Conservation (phyloP, 1,139 yeast species). For the Taphrina pruni region DNA sequence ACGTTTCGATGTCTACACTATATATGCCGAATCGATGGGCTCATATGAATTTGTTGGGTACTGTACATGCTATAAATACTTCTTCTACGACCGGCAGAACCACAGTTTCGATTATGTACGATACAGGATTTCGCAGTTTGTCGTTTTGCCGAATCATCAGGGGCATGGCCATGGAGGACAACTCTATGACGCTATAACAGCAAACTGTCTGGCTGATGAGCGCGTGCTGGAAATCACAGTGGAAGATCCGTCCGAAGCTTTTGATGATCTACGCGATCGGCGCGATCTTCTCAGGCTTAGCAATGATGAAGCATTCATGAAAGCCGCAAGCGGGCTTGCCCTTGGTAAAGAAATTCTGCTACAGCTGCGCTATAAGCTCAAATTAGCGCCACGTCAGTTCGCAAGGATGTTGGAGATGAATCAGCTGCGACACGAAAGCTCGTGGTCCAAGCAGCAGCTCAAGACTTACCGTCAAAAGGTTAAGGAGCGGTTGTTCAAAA, state of each 20-base stretch:
- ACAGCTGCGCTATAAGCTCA: constrained; percentile 47
- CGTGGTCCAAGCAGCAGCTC: constrained; percentile 54
- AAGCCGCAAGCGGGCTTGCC: constrained; percentile 45
- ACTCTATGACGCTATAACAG: constrained; percentile 64
- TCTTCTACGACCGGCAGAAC: constrained; percentile 60
- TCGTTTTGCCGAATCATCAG: constrained; percentile 81
- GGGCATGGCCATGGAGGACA: constrained; percentile 69
- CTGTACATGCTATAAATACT: constrained; percentile 81
- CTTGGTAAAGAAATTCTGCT: constrained; percentile 58
- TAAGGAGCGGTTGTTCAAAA: constrained; percentile 72
- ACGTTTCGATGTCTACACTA: constrained; percentile 67
- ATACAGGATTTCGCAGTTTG: constrained; percentile 84
- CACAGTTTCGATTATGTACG: constrained; percentile 51
- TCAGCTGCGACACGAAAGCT: constrained; percentile 77
- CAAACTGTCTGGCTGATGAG: constrained; percentile 62
- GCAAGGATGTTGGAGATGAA: constrained; percentile 64
- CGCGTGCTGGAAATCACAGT: constrained; percentile 77
- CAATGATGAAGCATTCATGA: background rate
- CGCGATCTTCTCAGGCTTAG: constrained; percentile 61
- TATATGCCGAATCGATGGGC: constrained; percentile 48
- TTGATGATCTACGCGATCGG: constrained; percentile 88
- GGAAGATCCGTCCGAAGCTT: constrained; percentile 93
- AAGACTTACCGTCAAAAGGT: constrained; percentile 62
- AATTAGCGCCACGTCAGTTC: constrained; percentile 23
- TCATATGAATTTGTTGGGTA: constrained; percentile 67